Base-by-base conservation (phyloP, 352 stramenopile genomes). In the Pythium myriotylum region DNA sequence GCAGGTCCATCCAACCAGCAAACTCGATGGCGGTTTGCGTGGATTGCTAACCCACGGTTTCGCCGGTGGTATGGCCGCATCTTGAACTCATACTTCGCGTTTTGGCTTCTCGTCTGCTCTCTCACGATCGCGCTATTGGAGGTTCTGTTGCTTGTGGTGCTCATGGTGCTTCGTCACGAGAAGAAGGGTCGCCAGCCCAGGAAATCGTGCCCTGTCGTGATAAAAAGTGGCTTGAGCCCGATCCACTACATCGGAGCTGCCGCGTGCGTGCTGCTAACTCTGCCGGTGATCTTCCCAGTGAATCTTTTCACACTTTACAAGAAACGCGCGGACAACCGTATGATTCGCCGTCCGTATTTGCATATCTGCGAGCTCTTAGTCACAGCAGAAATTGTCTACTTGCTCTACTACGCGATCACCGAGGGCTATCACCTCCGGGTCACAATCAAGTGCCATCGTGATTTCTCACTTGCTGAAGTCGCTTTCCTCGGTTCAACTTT, bases 61-160 rank as follows among this genome's bases (percentile, higher is more conserved):
- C 62, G 54, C 12, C 62, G 49, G 10, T 70, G 62, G 62, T 70
- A 70, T 42, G 62, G 62, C 10, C 54, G 49, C 20, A 53, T 90
- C 37, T 59, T 78, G 32, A 90, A 90, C 47, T 90, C 81, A 60
- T 90, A 88, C 71, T 90, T 88, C 51, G 79, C 78, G 1, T 76
- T 79, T 10, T 88, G 81, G 79, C 73, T 90, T n/a, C 77, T 87
- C 14, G 57, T 72, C 6, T 84, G 78, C 60, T 88, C 81, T 22
- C 37, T 86, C 6, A 70, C 73, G 33, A 73, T 88, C 40, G 60
- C 75, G 22, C 47, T 77, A 24, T 62, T 88, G 16, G 76, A 87
- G 10, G 39, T 72, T 4, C 47, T 87, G 19, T 70, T 77, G 1
- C 55, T 73, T 23, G 67, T 88, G 32, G 62, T 86, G 33, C 13